Evolutionary conservation across 73 alveolate genomes (phyloP).

Genomic region (Paramecium sonneborni): DNA sequence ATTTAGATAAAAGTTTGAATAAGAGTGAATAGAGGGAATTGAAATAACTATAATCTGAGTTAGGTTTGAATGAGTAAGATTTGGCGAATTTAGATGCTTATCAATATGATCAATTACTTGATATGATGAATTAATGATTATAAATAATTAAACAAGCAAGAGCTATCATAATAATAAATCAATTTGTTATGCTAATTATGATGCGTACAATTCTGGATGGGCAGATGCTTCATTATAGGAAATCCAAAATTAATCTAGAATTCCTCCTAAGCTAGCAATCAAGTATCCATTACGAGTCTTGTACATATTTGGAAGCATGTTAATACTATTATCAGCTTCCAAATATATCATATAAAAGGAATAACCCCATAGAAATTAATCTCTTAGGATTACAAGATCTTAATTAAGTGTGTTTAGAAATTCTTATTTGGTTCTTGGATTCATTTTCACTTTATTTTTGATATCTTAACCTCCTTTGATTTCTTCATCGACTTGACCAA

Average conservation of each 20-base stretch:
- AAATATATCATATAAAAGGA: background rate
- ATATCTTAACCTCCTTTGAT: background rate
- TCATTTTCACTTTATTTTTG: background rate
- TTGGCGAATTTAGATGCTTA: constrained; percentile 23
- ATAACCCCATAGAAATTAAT: background rate
- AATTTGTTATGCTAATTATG: constrained; percentile 25
- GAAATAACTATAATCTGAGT: background rate
- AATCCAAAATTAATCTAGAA: background rate
- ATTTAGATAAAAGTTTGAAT: background rate
- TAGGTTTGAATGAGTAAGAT: background rate
- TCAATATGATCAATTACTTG: background rate
- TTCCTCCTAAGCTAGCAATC: background rate
- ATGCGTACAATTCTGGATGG: background rate
- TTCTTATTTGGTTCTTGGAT: background rate
- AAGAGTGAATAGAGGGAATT: background rate
- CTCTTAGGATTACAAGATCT: background rate
- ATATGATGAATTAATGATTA: constrained; percentile 15
- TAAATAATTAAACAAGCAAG: background rate
- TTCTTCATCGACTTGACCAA: background rate
- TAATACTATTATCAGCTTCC: background rate
- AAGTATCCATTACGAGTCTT: background rate
- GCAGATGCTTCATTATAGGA: background rate
- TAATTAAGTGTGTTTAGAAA: background rate
- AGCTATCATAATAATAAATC: constrained; percentile 23
- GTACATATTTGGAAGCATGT: background rate